A percentile compares a stretch with the other conserved stretches of the same genome.
phyloP scores from a whole-genome alignment of 169 alveolate genomes.

The Eimeria necatrix region DNA sequence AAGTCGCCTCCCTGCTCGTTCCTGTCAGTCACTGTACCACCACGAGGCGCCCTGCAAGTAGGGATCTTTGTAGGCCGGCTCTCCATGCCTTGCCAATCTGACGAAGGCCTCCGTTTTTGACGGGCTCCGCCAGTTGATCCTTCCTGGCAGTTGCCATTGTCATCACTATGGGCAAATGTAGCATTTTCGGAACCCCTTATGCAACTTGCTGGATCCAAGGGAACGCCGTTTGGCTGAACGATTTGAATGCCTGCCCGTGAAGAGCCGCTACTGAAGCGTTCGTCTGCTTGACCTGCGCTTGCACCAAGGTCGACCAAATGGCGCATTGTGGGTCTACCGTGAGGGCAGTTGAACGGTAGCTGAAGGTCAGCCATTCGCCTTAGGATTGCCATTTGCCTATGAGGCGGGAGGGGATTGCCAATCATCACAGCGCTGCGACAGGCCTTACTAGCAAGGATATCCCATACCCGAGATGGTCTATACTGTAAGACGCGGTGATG shows the following conservation, averaged over 20 bases:
- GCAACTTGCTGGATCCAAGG: not conserved
- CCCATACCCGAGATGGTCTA: constrained; percentile 92
- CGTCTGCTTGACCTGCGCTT: not conserved
- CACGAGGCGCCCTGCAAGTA: too few relatives aligned
- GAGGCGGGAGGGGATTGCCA: constrained; percentile 94
- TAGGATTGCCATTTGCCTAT: constrained; percentile 93
- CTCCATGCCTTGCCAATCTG: too few relatives aligned
- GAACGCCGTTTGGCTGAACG: not conserved
- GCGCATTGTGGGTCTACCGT: constrained; percentile 99
- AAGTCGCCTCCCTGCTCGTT: too few relatives aligned
- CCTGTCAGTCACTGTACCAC: too few relatives aligned
- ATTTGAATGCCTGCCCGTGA: not conserved
- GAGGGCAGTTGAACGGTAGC: constrained; percentile 99
- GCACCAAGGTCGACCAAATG: constrained; percentile 85
- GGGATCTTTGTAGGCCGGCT: too few relatives aligned
- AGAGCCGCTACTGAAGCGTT: not conserved
- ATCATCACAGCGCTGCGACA: constrained; percentile 98
- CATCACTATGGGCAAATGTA: too few relatives aligned
- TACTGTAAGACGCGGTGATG: constrained; percentile 83
- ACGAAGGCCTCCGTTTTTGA: too few relatives aligned
- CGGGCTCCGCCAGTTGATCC: too few relatives aligned
- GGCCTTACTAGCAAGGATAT: constrained; percentile 96
- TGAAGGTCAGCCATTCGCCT: constrained; percentile 91
- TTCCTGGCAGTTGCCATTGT: too few relatives aligned
- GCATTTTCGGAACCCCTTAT: too few relatives aligned